Percentiles rank a stretch among this genome's conserved stretches.
phyloP scores from a whole-genome alignment of 495 filamentous ascomycete genomes.

The Xylaria cubensis region DNA sequence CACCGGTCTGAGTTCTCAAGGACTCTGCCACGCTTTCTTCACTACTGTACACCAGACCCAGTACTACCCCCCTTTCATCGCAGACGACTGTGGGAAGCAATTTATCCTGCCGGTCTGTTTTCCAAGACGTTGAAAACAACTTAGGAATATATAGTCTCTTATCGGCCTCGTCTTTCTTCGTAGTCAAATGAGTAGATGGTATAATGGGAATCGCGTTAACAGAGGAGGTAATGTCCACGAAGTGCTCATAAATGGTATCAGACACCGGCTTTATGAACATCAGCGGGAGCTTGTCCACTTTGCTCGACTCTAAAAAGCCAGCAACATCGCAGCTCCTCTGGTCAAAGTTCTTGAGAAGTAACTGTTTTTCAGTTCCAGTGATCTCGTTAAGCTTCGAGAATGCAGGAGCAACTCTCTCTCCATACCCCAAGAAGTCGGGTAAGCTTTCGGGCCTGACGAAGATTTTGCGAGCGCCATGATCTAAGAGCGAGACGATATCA shows the following conservation, averaged over 20 bases:
- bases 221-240: slow-evolving; percentile 60
- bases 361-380: slow-evolving; percentile 43
- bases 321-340: slow-evolving; percentile 45
- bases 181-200: slow-evolving; percentile 70
- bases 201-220: slow-evolving; percentile 77
- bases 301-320: slow-evolving; percentile 53
- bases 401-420: slow-evolving; percentile 50
- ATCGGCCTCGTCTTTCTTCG: slow-evolving; percentile 62
- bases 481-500: slow-evolving; percentile 79
- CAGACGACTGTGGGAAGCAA: slow-evolving; percentile 87
- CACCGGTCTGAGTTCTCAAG: slow-evolving; percentile 83
- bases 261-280: slow-evolving; percentile 54
- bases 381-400: slow-evolving; percentile 43
- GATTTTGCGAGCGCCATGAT: slow-evolving; percentile 85
- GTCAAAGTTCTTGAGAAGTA: slow-evolving; percentile 56
- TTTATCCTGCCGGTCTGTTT: slow-evolving; percentile 83
- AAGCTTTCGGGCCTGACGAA: slow-evolving; percentile 76
- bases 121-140: slow-evolving; percentile 71
- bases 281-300: slow-evolving; percentile 51
- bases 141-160: slow-evolving; percentile 68
- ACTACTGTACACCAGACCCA: slow-evolving; percentile 93
- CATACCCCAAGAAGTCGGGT: slow-evolving; percentile 50
- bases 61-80: slow-evolving; percentile 82
- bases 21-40: slow-evolving; percentile 88
- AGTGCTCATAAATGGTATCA: slow-evolving; percentile 55